Percentiles rank a stretch among this genome's conserved stretches.
Evolutionary conservation across 352 stramenopile genomes (phyloP).

Genomic region (Globisporangium perplexum): DNA sequence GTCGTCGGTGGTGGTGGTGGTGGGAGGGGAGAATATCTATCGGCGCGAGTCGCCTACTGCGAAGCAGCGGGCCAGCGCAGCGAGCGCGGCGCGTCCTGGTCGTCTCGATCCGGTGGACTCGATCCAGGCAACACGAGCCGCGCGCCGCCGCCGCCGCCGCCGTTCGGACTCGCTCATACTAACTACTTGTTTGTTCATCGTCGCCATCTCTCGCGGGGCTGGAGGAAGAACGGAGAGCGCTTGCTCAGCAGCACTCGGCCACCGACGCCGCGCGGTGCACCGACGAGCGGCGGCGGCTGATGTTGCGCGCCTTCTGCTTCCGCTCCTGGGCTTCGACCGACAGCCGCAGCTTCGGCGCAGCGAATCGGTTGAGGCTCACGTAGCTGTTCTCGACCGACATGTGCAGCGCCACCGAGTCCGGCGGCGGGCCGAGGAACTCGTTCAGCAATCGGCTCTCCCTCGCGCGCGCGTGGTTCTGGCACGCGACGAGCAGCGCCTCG

Average conservation of each 20-base stretch:
- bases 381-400: constrained; percentile 66
- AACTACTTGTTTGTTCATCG: not conserved
- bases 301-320: constrained; percentile 66
- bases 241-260: constrained; percentile 1
- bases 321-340: constrained; percentile 69
- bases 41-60: not conserved
- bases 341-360: constrained; percentile 55
- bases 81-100: not conserved
- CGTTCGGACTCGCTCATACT: not conserved
- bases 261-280: constrained; percentile 5
- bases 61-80: not conserved
- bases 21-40: not conserved
- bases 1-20: not conserved
- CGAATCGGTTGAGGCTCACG: constrained; percentile 76
- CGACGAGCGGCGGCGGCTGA: constrained; percentile 43
- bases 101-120: not conserved
- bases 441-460: constrained; percentile 55
- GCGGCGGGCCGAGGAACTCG: constrained; percentile 61
- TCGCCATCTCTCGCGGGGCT: not conserved
- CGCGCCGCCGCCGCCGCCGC: too few relatives aligned
- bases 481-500: constrained; percentile 52
- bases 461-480: constrained; percentile 38
- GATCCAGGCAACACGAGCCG: too few relatives aligned
- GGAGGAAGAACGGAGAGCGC: not conserved
- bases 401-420: constrained; percentile 44